A percentile compares a stretch with the other conserved stretches of the same genome.
Conservation (phyloP, 148 eudicot genomes). For the Beta vulgaris region DNA sequence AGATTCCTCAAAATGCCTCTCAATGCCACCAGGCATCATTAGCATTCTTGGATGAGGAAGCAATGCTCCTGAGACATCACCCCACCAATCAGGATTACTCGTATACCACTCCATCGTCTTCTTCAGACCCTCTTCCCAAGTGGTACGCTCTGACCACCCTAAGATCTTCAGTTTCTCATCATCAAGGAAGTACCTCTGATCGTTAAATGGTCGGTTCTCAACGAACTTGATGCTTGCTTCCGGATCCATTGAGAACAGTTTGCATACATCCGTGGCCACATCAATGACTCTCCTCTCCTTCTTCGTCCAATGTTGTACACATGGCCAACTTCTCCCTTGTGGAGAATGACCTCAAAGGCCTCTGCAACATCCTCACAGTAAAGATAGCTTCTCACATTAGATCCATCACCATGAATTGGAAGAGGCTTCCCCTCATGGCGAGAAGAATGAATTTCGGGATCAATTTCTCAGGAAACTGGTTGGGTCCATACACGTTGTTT, state of each 20-base stretch:
- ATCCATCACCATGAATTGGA: slow-evolving; percentile 77
- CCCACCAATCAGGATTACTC: slow-evolving; percentile 73
- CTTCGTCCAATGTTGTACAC: slow-evolving; percentile 76
- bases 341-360: slow-evolving; percentile 75
- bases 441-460: slow-evolving; percentile 80
- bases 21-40: slow-evolving; percentile 86
- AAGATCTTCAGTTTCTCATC: slow-evolving; percentile 57
- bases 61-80: slow-evolving; percentile 72
- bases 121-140: slow-evolving; percentile 67
- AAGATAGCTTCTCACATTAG: slow-evolving; percentile 75
- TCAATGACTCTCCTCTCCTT: slow-evolving; percentile 72
- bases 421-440: slow-evolving; percentile 69
- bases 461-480: slow-evolving; percentile 80
- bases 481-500: slow-evolving; percentile 82
- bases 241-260: slow-evolving; percentile 51
- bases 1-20: slow-evolving; percentile 52
- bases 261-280: slow-evolving; percentile 65
- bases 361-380: slow-evolving; percentile 91
- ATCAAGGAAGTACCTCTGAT: slow-evolving; percentile 77
- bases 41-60: slow-evolving; percentile 82
- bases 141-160: slow-evolving; percentile 69
- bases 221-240: slow-evolving; percentile 54
- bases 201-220: slow-evolving; percentile 74
- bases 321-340: slow-evolving; percentile 81
- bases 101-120: slow-evolving; percentile 74